Conservation (phyloP, 768 basidiomycete species). For the Leucosporidium scottii region DNA sequence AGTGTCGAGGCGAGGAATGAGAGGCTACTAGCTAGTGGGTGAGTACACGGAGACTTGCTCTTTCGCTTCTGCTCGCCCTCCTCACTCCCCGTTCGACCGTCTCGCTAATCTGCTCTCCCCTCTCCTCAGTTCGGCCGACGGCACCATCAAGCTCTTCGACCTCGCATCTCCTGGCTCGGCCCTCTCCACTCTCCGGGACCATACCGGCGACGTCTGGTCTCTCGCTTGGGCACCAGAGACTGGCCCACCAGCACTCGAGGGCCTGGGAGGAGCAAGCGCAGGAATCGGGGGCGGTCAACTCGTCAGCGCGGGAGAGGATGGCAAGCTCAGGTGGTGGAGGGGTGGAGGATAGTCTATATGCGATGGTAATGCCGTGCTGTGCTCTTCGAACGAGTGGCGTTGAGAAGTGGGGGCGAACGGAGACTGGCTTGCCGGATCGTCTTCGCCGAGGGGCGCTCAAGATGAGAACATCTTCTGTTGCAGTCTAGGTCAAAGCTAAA, state of each 20-base stretch:
- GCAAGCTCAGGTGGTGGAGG: conserved; percentile 23
- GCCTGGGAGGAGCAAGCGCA: conserved; percentile 25
- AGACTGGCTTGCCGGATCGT: too few relatives aligned
- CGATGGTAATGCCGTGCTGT: too few relatives aligned
- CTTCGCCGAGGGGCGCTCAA: too few relatives aligned
- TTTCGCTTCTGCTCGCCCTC: background rate
- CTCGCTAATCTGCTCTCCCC: background rate
- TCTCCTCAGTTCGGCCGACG: conserved; percentile 20
- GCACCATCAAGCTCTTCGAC: conserved; percentile 35
- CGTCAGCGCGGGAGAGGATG: conserved; percentile 26
- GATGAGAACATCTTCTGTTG: too few relatives aligned
- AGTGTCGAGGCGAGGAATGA: conserved; percentile 27
- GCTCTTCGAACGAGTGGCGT: too few relatives aligned
- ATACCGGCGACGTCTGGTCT: conserved; percentile 29
- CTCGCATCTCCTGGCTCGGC: conserved; percentile 19
- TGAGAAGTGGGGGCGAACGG: too few relatives aligned
- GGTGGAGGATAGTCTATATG: conserved; percentile 16
- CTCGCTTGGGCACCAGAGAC: conserved; percentile 29
- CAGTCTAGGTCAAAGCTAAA: too few relatives aligned
- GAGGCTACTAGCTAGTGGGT: conserved; percentile 29
- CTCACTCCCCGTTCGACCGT: background rate
- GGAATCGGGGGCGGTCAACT: conserved; percentile 26
- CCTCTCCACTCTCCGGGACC: conserved; percentile 31
- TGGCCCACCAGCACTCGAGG: conserved; percentile 11
- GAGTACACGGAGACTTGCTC: background rate